phyloP scores from a whole-genome alignment of 2,329 filamentous ascomycete species.

The Cladosporium sp. region DNA sequence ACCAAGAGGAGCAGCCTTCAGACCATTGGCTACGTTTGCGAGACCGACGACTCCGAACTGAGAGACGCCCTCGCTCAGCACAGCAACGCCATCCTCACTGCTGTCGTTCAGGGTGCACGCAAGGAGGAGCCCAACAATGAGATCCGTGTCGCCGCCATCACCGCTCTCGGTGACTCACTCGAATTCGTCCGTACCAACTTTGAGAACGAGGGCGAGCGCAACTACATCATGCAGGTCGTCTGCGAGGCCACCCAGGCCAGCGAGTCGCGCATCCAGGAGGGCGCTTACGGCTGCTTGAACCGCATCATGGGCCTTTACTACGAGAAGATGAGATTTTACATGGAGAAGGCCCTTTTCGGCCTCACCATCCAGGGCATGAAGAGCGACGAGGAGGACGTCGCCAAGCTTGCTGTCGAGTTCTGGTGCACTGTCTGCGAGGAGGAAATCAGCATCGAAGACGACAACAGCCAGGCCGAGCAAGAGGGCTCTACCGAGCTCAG shows the following conservation, averaged over 20 bases:
- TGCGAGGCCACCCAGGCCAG: slow-evolving; percentile 96
- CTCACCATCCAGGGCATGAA: slow-evolving; percentile 99
- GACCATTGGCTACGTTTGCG: slow-evolving; percentile 98
- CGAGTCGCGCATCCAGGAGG: slow-evolving; percentile 88
- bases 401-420: slow-evolving; percentile 97
- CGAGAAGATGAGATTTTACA: slow-evolving; percentile 99
- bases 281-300: slow-evolving; percentile 95
- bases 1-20: slow-evolving; percentile 93
- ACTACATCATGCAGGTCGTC: slow-evolving; percentile 99
- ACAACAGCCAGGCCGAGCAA: slow-evolving; percentile 70
- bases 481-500: slow-evolving; percentile 81
- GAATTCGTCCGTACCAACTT: slow-evolving; percentile 99
- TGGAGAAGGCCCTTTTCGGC: slow-evolving; percentile 99
- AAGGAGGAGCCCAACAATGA: slow-evolving; percentile 93
- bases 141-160: slow-evolving; percentile 88
- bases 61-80: slow-evolving; percentile 75
- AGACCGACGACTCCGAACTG: slow-evolving; percentile 85
- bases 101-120: slow-evolving; percentile 93
- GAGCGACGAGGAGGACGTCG: slow-evolving; percentile 93
- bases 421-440: slow-evolving; percentile 99
- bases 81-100: slow-evolving; percentile 96
- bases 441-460: slow-evolving; percentile 95
- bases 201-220: slow-evolving; percentile 97
- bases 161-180: slow-evolving; percentile 89
- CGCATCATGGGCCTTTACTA: slow-evolving; percentile 99